Conservation (phyloP, 164 flowering plant genomes). For the Hamamelis virginiana region DNA sequence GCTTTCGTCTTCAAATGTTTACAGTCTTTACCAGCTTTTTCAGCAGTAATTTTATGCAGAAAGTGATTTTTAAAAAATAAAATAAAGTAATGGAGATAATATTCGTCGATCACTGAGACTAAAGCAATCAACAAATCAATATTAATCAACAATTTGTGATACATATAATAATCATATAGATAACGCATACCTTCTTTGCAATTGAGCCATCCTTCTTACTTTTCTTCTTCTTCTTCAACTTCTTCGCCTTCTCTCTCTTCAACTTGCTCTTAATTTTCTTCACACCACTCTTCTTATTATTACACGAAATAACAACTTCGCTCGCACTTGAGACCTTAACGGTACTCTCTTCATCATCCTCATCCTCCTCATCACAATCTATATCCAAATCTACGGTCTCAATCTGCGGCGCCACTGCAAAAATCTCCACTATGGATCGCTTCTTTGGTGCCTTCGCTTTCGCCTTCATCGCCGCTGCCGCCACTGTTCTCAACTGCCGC, state of each 20-base stretch:
- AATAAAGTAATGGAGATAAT: neutral
- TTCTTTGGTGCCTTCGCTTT: conserved; percentile 41
- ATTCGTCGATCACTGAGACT: neutral
- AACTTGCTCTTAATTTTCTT: conserved; percentile 7
- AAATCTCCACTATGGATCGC: conserved; percentile 64
- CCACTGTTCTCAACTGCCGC: conserved; percentile 22
- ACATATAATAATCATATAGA: neutral
- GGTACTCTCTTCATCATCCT: neutral
- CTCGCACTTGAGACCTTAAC: neutral
- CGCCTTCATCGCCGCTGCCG: conserved; percentile 6
- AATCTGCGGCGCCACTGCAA: conserved; percentile 54
- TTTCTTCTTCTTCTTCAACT: conserved; percentile 16
- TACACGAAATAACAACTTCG: too few species aligned
- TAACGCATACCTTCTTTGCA: conserved; percentile 18
- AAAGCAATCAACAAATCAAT: neutral
- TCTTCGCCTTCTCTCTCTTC: conserved; percentile 11
- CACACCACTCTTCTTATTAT: conserved; percentile 2
- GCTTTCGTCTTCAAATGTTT: conserved; percentile 6
- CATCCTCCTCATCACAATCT: conserved; percentile 13
- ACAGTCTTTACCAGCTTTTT: conserved; percentile 18
- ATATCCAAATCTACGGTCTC: neutral
- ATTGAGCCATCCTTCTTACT: conserved; percentile 2
- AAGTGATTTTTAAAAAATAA: neutral
- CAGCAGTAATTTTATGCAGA: conserved; percentile 12
- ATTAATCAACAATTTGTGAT: conserved; percentile 17